Evolutionary conservation across 106 monocot genomes (phyloP), one percentile per base, ranked within the genome.

Genomic region (Dioscorea alata): DNA sequence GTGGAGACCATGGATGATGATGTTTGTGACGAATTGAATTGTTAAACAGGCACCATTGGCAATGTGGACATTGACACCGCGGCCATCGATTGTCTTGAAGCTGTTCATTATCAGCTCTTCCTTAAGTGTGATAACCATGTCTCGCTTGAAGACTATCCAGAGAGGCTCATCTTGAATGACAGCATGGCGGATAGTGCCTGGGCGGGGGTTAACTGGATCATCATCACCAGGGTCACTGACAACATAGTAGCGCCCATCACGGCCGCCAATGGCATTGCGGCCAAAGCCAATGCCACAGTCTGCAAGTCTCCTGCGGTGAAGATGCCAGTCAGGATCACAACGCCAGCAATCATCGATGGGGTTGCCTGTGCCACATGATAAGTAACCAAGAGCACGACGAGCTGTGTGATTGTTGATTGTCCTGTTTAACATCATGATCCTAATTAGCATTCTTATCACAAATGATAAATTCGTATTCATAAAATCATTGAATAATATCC

Each of bases 301-400:
- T 1, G 86, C 86, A n/a, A 86, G 72, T 18, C 79, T 67, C 81
- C 79, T 78, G 64, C 86, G 78, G 82, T 82, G 64, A 2, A 4
- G 34, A 34, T 78, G 54, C 85, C 85, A 86, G 13, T 79, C 50
- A 12, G 74, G 69, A 59, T 86, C 86, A 75, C 86, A 86, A 8
- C 86, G 86, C 86, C 86, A 86, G 72, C 86, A 86, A 72, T 86
- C 86, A 49, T 86, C 86, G 24, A 86, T 79, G 31, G 86, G 78
- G 73, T 86, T 86, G n/a, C 86, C 86, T 0, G 78, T 82, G 21
- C 78, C 78, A 62, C 86, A 86, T 8, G 85, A 74, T 17, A 86
- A 64, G 53, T 67, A 82, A 6, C 65, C 75, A 0, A 86, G 82
- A 13, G 13, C 17, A 9, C 86, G 71, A 13, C 86, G 71, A 13